A percentile compares a stretch with the other conserved stretches of the same genome.
Conservation (phyloP, 495 filamentous ascomycete species). For the Daldinia vernicosa region DNA sequence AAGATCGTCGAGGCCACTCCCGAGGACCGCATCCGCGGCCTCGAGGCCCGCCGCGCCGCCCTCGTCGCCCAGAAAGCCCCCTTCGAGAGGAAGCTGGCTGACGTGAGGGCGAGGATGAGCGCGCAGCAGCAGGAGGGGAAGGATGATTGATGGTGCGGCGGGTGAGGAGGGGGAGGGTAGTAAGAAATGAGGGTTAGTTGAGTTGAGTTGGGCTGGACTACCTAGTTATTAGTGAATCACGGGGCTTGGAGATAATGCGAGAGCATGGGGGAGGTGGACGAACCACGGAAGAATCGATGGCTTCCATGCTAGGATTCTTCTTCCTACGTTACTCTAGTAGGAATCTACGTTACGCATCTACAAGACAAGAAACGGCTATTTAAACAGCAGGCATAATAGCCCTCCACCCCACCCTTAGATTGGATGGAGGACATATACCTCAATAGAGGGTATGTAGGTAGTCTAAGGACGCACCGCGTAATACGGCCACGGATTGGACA, state of each 20-base stretch:
- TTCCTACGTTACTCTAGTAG: not conserved
- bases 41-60: conserved; percentile 47
- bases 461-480: not conserved
- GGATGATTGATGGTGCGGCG: not conserved
- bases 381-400: not conserved
- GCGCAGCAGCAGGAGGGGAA: conserved; percentile 20
- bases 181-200: conserved; percentile 1
- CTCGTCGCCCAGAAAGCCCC: conserved; percentile 47
- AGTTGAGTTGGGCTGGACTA: not conserved
- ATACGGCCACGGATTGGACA: not conserved
- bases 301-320: not conserved
- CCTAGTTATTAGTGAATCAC: not conserved
- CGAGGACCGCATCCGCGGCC: conserved; percentile 49
- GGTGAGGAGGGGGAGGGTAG: not conserved
- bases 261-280: not conserved
- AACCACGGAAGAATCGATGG: not conserved
- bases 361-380: not conserved
- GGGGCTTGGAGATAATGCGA: not conserved
- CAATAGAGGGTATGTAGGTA: not conserved
- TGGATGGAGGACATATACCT: not conserved
- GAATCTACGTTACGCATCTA: not conserved
- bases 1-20: conserved; percentile 43
- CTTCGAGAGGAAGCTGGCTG: conserved; percentile 51
- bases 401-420: not conserved
- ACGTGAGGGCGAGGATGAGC: conserved; percentile 46